phyloP scores from a whole-genome alignment of 179 eudicot species.

The Beta macrorhiza region DNA sequence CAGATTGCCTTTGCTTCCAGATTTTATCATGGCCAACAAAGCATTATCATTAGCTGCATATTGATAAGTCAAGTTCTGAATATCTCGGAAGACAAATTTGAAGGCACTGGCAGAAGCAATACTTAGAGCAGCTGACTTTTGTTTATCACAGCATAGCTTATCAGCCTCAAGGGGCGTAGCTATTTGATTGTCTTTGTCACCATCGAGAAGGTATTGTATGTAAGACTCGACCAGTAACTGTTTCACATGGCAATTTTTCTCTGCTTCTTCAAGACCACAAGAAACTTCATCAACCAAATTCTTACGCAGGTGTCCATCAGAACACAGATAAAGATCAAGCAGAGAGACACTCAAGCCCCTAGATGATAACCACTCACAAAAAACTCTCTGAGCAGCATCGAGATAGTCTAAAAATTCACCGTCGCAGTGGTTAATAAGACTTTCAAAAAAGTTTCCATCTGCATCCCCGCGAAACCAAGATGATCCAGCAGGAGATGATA shows the following conservation, averaged over 20 bases:
- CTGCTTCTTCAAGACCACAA: constrained; percentile 76
- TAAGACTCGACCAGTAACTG: constrained; percentile 61
- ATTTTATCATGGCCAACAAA: constrained; percentile 69
- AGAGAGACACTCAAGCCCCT: constrained; percentile 89
- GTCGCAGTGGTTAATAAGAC: constrained; percentile 50
- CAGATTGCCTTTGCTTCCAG: constrained; percentile 88
- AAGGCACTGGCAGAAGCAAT: constrained; percentile 65
- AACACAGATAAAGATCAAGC: constrained; percentile 71
- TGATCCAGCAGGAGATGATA: constrained; percentile 56
- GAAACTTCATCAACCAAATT: constrained; percentile 71
- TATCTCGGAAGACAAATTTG: constrained; percentile 59
- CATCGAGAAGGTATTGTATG: constrained; percentile 43
- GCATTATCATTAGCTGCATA: constrained; percentile 57
- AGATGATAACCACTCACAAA: constrained; percentile 73
- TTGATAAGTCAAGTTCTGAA: constrained; percentile 64
- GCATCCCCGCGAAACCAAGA: constrained; percentile 75
- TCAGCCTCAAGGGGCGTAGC: constrained; percentile 34
- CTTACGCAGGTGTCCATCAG: constrained; percentile 44
- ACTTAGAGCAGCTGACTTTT: constrained; percentile 66
- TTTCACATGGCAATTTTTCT: constrained; percentile 48
- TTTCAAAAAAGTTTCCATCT: constrained; percentile 56
- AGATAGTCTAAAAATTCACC: constrained; percentile 53
- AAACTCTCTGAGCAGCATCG: constrained; percentile 70
- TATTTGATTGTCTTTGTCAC: constrained; percentile 38
- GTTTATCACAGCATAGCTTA: constrained; percentile 48